Conservation (phyloP, 306 rosid species). For the Lupinus albus region DNA sequence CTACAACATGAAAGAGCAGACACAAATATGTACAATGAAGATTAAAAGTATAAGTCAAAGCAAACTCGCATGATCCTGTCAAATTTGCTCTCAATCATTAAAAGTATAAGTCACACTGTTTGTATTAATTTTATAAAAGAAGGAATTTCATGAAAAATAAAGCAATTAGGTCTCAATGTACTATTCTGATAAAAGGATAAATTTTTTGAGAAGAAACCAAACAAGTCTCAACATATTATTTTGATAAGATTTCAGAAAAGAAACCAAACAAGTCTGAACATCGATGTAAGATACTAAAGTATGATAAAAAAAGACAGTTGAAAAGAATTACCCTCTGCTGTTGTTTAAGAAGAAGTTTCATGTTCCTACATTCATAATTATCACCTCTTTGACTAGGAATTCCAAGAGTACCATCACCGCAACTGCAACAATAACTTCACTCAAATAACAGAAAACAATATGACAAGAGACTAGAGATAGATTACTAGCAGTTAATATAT, state of each 20-base stretch:
- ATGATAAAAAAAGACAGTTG: conserved; percentile 33
- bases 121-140: background rate
- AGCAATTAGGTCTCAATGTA: background rate
- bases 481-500: conserved; percentile 2
- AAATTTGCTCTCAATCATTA: conserved; percentile 14
- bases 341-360: conserved; percentile 99
- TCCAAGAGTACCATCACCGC: conserved; percentile 97
- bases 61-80: conserved; percentile 4
- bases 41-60: conserved; percentile 20
- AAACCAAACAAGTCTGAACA: conserved; percentile 24
- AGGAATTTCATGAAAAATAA: background rate
- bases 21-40: conserved; percentile 14
- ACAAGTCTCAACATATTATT: conserved; percentile 19
- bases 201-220: conserved; percentile 19
- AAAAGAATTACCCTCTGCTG: conserved; percentile 82
- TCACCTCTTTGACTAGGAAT: conserved; percentile 97
- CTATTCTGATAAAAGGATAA: background rate
- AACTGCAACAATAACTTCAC: conserved; percentile 59
- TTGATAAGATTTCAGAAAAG: background rate
- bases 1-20: conserved; percentile 13
- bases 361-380: conserved; percentile 98
- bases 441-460: conserved; percentile 28
- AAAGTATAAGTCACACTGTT: background rate
- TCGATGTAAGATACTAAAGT: background rate
- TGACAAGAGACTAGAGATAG: conserved; percentile 1